phyloP scores from a whole-genome alignment of 768 basidiomycete genomes.

The Tephrocybe sp. region DNA sequence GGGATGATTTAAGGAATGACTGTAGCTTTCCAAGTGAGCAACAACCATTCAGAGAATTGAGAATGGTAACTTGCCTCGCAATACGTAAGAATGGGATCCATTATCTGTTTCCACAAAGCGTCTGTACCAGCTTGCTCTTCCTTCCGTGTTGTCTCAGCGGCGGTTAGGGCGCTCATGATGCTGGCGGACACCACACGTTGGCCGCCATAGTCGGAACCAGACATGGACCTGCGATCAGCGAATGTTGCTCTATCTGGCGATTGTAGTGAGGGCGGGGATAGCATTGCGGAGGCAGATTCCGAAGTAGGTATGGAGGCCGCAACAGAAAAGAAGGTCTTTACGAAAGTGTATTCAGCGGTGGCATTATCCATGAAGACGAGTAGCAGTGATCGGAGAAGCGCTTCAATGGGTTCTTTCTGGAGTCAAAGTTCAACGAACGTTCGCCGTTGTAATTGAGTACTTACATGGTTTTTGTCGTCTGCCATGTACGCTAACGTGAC shows the following conservation, averaged over 20 bases:
- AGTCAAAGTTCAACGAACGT: conserved; percentile 12
- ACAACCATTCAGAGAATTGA: background rate
- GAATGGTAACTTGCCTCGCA: conserved; percentile 54
- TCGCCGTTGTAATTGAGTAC: conserved; percentile 23
- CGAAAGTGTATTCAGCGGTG: conserved; percentile 87
- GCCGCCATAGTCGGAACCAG: conserved; percentile 53
- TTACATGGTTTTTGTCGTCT: conserved; percentile 84
- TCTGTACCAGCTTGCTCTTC: conserved; percentile 61
- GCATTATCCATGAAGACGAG: conserved; percentile 95
- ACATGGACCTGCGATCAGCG: conserved; percentile 40
- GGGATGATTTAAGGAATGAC: conserved; percentile 65
- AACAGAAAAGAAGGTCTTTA: conserved; percentile 77
- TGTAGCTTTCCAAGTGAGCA: conserved; percentile 26
- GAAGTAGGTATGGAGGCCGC: conserved; percentile 30
- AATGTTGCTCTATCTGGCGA: conserved; percentile 45
- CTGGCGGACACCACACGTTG: conserved; percentile 31
- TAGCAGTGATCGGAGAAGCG: conserved; percentile 79
- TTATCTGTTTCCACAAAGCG: conserved; percentile 85
- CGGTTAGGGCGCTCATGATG: conserved; percentile 32
- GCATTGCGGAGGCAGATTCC: conserved; percentile 33
- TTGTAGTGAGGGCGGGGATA: conserved; percentile 37
- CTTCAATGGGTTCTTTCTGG: conserved; percentile 84
- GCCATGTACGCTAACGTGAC: conserved; percentile 86
- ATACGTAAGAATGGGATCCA: conserved; percentile 90
- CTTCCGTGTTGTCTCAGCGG: conserved; percentile 43